These are phyloP conservation scores for Chalciporus chontae DNA, from an alignment of 768 basidiomycete genomes.

Conservation along the genomic window DNA sequence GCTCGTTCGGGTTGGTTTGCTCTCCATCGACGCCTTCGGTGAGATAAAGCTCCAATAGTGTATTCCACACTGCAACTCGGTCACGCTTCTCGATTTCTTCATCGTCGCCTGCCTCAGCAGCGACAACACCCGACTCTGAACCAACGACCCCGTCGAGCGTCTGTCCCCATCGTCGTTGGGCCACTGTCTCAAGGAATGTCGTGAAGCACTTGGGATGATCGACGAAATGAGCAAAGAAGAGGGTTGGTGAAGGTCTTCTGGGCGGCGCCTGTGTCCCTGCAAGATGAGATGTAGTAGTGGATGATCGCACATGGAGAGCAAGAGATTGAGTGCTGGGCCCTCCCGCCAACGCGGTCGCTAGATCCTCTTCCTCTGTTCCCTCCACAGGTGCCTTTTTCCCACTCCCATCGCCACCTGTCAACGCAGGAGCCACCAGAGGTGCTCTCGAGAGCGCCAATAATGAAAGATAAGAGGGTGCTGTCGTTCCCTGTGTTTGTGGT, in stretches of 20 bases:
- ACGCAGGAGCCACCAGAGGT: slow-evolving; percentile 39
- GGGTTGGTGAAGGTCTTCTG: slow-evolving; percentile 71
- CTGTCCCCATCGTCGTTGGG: slow-evolving; percentile 76
- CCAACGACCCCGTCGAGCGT: slow-evolving; percentile 40
- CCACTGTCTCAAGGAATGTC: slow-evolving; percentile 85
- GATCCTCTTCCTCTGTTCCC: slow-evolving; percentile 15
- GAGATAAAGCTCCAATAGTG: slow-evolving; percentile 89
- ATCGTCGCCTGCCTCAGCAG: slow-evolving; percentile 31
- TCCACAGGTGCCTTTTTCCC: slow-evolving; percentile 16
- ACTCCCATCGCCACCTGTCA: slow-evolving; percentile 30
- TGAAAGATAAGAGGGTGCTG: slow-evolving; percentile 66
- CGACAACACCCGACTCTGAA: slow-evolving; percentile 8
- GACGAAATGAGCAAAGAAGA: slow-evolving; percentile 93
- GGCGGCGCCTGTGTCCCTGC: slow-evolving; percentile 30
- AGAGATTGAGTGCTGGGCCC: slow-evolving; percentile 25
- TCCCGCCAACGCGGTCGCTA: slow-evolving; percentile 17
- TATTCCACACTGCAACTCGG: slow-evolving; percentile 92
- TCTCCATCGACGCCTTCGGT: slow-evolving; percentile 35
- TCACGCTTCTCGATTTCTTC: slow-evolving; percentile 57
- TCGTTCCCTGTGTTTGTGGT: slow-evolving; percentile 23
- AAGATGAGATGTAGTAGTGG: slow-evolving; percentile 6
- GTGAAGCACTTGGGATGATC: slow-evolving; percentile 84
- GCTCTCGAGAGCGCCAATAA: slow-evolving; percentile 73
- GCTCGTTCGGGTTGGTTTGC: slow-evolving; percentile 8
- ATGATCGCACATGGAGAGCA: slow-evolving; percentile 5